These are phyloP conservation scores for Syncephalis fuscata DNA, from an alignment of 371 early-diverging fungal genomes.

Conservation along the genomic window DNA sequence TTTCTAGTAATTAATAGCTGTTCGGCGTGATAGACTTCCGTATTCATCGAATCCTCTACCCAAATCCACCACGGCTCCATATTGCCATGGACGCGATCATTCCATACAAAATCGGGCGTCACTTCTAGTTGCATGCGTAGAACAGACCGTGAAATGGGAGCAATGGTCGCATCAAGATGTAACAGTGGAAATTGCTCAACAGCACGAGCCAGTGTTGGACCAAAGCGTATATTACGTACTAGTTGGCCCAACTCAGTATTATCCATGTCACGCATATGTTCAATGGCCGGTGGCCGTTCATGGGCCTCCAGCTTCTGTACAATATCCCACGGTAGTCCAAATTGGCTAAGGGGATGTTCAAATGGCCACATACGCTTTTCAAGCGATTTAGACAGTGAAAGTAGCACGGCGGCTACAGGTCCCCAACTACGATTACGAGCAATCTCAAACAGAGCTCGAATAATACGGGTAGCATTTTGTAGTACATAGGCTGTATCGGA, in stretches of 20 bases:
- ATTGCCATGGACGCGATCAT: conserved; percentile 70
- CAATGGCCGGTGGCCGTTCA: conserved; percentile 29
- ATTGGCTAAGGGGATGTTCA: conserved; percentile 83
- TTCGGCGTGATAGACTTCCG: conserved; percentile 34
- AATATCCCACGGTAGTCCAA: conserved; percentile 59
- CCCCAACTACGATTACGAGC: conserved; percentile 83
- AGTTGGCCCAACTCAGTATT: conserved; percentile 71
- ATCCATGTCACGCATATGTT: conserved; percentile 75
- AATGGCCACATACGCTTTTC: conserved; percentile 90
- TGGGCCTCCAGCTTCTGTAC: conserved; percentile 53
- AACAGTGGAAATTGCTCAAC: conserved; percentile 78
- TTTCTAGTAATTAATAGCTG: conserved; percentile 29
- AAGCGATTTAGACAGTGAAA: conserved; percentile 75
- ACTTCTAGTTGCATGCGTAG: conserved; percentile 62
- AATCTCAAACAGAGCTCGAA: conserved; percentile 93
- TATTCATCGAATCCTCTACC: conserved; percentile 65
- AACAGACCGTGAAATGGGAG: conserved; percentile 85
- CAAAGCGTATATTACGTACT: conserved; percentile 67
- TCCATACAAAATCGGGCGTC: conserved; percentile 82
- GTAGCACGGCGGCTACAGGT: conserved; percentile 57
- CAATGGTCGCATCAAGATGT: conserved; percentile 55
- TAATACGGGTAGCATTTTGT: conserved; percentile 83
- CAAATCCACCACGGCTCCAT: conserved; percentile 90
- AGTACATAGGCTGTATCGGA: conserved; percentile 87
- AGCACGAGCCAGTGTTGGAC: conserved; percentile 41